phyloP scores from a whole-genome alignment of 2,329 filamentous ascomycete genomes.

The Diaporthe nobilis region DNA sequence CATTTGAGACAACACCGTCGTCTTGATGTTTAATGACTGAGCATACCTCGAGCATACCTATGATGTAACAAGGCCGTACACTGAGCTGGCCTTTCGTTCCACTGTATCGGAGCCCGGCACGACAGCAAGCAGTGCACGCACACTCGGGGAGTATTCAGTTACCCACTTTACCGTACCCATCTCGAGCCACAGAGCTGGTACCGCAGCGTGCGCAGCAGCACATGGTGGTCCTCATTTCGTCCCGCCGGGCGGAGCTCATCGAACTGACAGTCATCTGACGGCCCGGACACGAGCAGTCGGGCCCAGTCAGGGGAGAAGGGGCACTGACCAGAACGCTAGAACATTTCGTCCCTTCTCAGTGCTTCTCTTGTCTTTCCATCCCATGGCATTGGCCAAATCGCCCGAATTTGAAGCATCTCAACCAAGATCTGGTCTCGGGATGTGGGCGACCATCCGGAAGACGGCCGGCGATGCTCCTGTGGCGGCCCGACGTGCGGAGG shows the following conservation, averaged over 20 bases:
- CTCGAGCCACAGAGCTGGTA: not conserved
- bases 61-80: slow-evolving; percentile 10
- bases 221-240: slow-evolving; percentile 17
- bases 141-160: not conserved
- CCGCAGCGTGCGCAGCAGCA: not conserved
- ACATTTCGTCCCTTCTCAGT: not conserved
- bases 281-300: not conserved
- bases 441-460: slow-evolving; percentile 12
- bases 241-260: slow-evolving; percentile 2
- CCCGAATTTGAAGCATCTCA: not conserved
- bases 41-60: slow-evolving; percentile 20
- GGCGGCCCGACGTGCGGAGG: slow-evolving; percentile 8
- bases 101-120: not conserved
- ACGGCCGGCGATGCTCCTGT: not conserved
- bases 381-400: not conserved
- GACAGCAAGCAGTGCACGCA: not conserved
- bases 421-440: not conserved
- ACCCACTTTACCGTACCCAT: slow-evolving; percentile 21
- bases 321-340: not conserved
- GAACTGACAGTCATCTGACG: not conserved
- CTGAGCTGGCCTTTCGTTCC: not conserved
- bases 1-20: not conserved
- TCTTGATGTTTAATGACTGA: slow-evolving; percentile 3
- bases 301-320: not conserved
- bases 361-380: not conserved